A percentile compares a stretch with the other conserved stretches of the same genome.
Conservation (phyloP, 768 basidiomycete species). For the Tricholoma matsutake region DNA sequence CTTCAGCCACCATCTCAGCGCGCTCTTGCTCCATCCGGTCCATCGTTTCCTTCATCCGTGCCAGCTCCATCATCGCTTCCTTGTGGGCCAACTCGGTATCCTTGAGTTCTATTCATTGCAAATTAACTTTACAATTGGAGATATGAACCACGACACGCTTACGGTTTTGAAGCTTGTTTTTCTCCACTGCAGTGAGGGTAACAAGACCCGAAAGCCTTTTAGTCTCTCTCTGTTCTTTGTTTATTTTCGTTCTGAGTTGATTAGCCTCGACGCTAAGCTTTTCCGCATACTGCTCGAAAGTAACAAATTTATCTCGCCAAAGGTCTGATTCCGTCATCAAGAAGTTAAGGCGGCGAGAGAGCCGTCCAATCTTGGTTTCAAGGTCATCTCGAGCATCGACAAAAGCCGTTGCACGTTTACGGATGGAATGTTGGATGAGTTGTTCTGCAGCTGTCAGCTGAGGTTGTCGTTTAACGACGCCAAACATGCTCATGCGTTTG, state of each 20-base stretch:
- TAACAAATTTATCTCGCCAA: conserved; percentile 92
- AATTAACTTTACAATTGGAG: background rate
- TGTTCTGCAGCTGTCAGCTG: conserved; percentile 79
- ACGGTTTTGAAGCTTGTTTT: conserved; percentile 76
- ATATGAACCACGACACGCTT: conserved; percentile 28
- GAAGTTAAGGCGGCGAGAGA: conserved; percentile 84
- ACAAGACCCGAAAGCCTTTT: conserved; percentile 80
- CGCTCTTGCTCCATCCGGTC: conserved; percentile 86
- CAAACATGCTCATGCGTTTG: conserved; percentile 79
- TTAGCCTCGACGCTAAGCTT: conserved; percentile 83
- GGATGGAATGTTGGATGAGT: conserved; percentile 82
- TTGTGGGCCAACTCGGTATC: conserved; percentile 82
- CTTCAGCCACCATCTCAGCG: conserved; percentile 88
- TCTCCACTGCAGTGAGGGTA: conserved; percentile 74
- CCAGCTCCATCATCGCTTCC: conserved; percentile 77
- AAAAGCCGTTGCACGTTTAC: conserved; percentile 91
- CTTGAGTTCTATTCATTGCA: conserved; percentile 53
- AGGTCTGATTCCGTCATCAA: conserved; percentile 88
- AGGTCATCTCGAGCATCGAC: conserved; percentile 92
- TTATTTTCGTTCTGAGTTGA: conserved; percentile 83
- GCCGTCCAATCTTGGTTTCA: conserved; percentile 88
- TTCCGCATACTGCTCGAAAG: conserved; percentile 93
- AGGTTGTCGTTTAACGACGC: conserved; percentile 64
- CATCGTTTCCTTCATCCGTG: conserved; percentile 82
- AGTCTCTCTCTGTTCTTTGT: conserved; percentile 87